Conservation (phyloP, 2,329 filamentous ascomycete species). For the Albifimbria verrucaria region DNA sequence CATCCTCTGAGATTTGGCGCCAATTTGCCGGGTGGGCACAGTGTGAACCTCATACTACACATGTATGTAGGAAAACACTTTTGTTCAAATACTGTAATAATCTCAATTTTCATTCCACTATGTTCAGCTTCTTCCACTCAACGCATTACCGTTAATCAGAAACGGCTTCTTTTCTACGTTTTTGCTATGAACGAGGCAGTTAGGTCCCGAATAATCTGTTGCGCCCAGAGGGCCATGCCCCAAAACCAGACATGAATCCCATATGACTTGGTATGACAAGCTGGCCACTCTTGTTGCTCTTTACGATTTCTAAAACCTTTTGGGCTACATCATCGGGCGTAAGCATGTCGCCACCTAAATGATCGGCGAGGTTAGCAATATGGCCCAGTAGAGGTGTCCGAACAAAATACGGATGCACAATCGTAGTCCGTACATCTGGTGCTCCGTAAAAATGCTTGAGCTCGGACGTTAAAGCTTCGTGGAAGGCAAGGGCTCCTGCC, state of each 20-base stretch:
- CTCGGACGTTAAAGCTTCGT: slow-evolving; percentile 58
- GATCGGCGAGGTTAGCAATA: not conserved
- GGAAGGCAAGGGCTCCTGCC: slow-evolving; percentile 59
- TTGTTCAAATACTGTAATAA: too few species aligned
- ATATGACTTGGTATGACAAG: not conserved
- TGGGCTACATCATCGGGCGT: not conserved
- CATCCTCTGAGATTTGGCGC: too few species aligned
- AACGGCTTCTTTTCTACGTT: too few species aligned
- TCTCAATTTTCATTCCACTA: too few species aligned
- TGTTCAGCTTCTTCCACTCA: too few species aligned
- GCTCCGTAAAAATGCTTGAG: slow-evolving; percentile 55
- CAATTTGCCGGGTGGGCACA: too few species aligned
- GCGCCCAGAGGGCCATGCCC: not conserved
- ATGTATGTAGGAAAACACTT: too few species aligned
- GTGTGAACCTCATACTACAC: too few species aligned
- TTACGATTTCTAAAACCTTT: not conserved
- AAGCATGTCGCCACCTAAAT: not conserved
- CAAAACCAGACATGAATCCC: not conserved
- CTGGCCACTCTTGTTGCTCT: not conserved
- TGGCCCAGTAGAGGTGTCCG: not conserved
- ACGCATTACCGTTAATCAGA: too few species aligned
- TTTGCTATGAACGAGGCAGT: not conserved
- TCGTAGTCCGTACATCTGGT: slow-evolving; percentile 57
- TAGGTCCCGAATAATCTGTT: not conserved
- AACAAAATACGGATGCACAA: slow-evolving; percentile 46